Evolutionary conservation across 2,329 filamentous ascomycete genomes (phyloP), one percentile per base, ranked within the genome.

Genomic region (Byssochlamys sp.): DNA sequence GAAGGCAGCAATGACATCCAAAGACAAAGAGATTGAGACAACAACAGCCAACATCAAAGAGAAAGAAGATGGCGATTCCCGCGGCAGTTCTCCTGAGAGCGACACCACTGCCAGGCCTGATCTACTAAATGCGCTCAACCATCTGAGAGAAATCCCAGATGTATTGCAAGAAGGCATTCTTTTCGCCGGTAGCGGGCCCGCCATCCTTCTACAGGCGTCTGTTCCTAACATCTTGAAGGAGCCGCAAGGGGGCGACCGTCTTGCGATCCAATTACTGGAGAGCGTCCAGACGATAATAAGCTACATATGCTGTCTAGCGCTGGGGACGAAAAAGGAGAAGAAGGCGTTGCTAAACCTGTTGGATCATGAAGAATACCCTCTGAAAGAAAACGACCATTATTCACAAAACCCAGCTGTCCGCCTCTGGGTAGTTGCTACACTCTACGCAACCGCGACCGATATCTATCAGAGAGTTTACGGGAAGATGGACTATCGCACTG

Each of bases 401-500:
- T 55, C 29, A 10, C 29, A 10, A 31, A 10, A 31, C 29, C 29
- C 29, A 31, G 29, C 29, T 31, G 29, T 28, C 39, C 64, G 71
- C 52, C 63, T 70, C 55, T 73, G 71, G 71, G 63, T 71, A 50
- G 64, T 69, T 1, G 71, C 71, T 1, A 72, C 70, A 1, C 57
- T 72, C 52, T 73, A 73, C 57, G 69, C 69, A 19, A 72, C 69
- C 14, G 65, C 68, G 2, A 72, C 69, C 5, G 71, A 72, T 54
- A 66, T 71, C 60, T 73, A 72, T 58, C 70, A 73, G 61, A 68
- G 71, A 11, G 65, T 72, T 53, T 71, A 71, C 49, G 68, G 69
- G 4, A 62, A 64, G 19, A 64, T 72, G n/a, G 65, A 67, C 54
- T 67, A 68, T 49, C 59, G 65, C 24, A 69, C 67, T 1, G 69